Evolutionary conservation across 192 early-diverging fungal genomes (phyloP), one percentile per base, ranked within the genome.

Genomic region (Coemansia sp.): DNA sequence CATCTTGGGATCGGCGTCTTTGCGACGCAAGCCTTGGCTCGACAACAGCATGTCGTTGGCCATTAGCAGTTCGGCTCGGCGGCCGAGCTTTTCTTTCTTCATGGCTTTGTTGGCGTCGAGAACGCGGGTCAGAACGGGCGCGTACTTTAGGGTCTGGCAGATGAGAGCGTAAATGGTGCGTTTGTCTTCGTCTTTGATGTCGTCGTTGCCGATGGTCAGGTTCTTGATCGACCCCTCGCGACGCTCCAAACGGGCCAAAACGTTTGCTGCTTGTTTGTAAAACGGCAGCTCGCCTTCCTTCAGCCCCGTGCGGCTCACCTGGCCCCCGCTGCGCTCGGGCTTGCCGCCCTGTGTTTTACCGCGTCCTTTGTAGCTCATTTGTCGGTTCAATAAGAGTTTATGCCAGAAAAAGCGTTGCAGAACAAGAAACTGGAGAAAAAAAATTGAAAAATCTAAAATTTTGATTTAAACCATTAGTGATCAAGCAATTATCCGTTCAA

Each of bases 31-130:
- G 8, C 90, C 91, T 57, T 87, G 81, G 23, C 82, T 83, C 22
- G 89, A 87, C 68, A 98, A 88, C 12, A 96, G 68, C 17, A 95
- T 75, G 70, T 98, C 95, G 66, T 95, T 91, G n/a, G 89, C 78
- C n/a, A 96, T 84, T 0, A 94, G 71, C 51, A 85, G 61, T 17
- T 87, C 85, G 25, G 89, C 62, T n/a, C 65, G 65, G 14, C 38
- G 84, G 38, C 38, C 82, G 68, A 62, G 81, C 50, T 26, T 82
- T 81, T 53, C 85, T 7, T 47, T 34, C 46, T 68, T 28, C 40
- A 69, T 14, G 0, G 68, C 38, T 11, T 42, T 36, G 61, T 66
- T 72, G 46, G 59, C 57, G 42, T 59, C 57, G 19, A 83, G 37
- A 12, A 79, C 55, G 10, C 17, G 36, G 6, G 42, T 37, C 14